A percentile compares a stretch with the other conserved stretches of the same genome.
Evolutionary conservation across 164 flowering plant species (phyloP).

Genomic region (Aristolochia californica): DNA sequence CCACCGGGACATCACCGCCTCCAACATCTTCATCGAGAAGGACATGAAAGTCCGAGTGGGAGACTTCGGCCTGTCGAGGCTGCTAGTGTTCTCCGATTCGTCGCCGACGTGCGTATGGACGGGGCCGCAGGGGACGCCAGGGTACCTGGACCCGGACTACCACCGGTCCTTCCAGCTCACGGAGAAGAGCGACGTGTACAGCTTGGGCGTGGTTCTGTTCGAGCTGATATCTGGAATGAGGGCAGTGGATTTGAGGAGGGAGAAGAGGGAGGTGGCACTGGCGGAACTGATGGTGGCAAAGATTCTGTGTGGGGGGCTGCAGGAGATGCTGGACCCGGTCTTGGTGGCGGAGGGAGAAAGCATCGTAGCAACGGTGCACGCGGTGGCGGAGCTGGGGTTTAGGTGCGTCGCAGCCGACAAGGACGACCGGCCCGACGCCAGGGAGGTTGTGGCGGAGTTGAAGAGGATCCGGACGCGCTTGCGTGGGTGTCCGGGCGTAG

Average conservation of each 20-base stretch:
- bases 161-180: slow-evolving; percentile 70
- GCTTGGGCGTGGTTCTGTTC: slow-evolving; percentile 81
- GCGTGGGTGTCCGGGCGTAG: too few relatives aligned
- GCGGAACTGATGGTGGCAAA: slow-evolving; percentile 70
- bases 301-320: slow-evolving; percentile 62
- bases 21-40: slow-evolving; percentile 69
- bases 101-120: slow-evolving; percentile 51
- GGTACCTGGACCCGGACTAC: slow-evolving; percentile 87
- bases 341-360: slow-evolving; percentile 28
- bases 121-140: slow-evolving; percentile 99
- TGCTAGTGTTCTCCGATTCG: slow-evolving; percentile 33
- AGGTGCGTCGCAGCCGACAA: slow-evolving; percentile 82
- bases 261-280: slow-evolving; percentile 54
- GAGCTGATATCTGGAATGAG: slow-evolving; percentile 73
- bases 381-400: slow-evolving; percentile 64
- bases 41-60: slow-evolving; percentile 78
- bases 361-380: slow-evolving; percentile 21
- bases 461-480: slow-evolving; percentile 27
- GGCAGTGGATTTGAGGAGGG: slow-evolving; percentile 75
- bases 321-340: slow-evolving; percentile 57
- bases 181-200: slow-evolving; percentile 94
- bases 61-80: slow-evolving; percentile 82
- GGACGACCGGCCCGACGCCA: slow-evolving; percentile 80
- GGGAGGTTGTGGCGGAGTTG: slow-evolving; percentile 69
- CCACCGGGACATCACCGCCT: slow-evolving; percentile 80